These are phyloP conservation scores for Fusarium duplospermum DNA, from an alignment of 2,329 filamentous ascomycete species.

Conservation along the genomic window DNA sequence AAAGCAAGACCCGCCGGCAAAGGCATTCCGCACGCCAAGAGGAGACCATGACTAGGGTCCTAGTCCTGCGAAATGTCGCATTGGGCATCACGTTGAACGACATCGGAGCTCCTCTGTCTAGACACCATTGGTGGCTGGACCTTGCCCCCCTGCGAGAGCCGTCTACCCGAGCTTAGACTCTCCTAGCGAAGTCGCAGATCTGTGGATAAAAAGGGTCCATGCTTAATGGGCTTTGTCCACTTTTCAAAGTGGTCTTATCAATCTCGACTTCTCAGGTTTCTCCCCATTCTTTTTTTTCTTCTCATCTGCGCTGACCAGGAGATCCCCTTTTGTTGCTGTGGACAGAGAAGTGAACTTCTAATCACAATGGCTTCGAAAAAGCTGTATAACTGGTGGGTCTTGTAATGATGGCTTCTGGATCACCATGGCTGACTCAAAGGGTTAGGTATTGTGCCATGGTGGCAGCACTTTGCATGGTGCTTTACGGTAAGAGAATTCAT, in stretches of 20 bases:
- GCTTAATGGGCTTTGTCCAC: neutral
- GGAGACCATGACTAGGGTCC: neutral
- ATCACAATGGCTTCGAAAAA: constrained; percentile 6
- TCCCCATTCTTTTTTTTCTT: neutral
- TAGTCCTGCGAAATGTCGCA: neutral
- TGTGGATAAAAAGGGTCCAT: constrained; percentile 8
- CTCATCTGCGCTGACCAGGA: neutral
- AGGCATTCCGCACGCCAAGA: neutral
- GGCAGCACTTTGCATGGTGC: constrained; percentile 76
- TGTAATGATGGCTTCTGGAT: too few relatives aligned
- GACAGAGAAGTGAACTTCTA: neutral
- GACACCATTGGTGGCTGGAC: neutral
- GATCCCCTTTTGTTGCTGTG: neutral
- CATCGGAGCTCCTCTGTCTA: neutral
- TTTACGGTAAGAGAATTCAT: constrained; percentile 61
- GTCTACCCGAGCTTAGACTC: neutral
- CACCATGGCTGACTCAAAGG: neutral
- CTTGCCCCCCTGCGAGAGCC: neutral
- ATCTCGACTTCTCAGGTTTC: neutral
- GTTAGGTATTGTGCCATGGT: constrained; percentile 45
- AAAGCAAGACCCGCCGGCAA: neutral
- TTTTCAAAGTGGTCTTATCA: neutral
- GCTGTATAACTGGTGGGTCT: constrained; percentile 4
- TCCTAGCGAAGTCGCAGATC: neutral
- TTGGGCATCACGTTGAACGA: neutral